Base-by-base conservation (phyloP, 2,329 filamentous ascomycete species). In the Claviceps africana region DNA sequence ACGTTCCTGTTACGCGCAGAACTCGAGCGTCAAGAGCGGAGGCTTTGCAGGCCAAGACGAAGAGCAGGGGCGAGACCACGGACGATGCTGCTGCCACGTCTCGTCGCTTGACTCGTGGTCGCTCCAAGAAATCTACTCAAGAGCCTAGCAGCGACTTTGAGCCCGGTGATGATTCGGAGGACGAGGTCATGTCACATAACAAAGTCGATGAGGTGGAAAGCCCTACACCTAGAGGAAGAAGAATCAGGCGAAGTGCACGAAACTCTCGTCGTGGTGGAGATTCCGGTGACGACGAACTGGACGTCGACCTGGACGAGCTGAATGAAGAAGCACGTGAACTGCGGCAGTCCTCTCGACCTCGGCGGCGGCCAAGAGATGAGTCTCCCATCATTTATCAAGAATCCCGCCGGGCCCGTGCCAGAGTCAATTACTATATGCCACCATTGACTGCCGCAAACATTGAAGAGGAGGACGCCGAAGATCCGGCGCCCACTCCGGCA, bases 381-480 rank as follows among this genome's bases (percentile, higher is more conserved):
- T 76, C 79, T 19, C 70, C 76, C 53, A 74, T 86, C 58, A 67
- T 80, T 48, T 77, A 85, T 62, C 73, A 86, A 68, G 68, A 79
- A 57, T 71, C 67, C 9, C 73, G 73, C 51, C 74, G 77, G 46
- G 72, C 77, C 42, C 76, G 79, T 30, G 71, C 73, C 30, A 72
- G 80, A 51, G 85, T 93, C 31, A 87, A 95, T 65, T 97, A 97
- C 67, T 86, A 86, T 53, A 87, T 96, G 62, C 81, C 87, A 44
- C 83, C 88, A 1, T 82, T 90, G 42, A 69, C 68, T 10, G 65
- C 69, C 8, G 68, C 67, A 19, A 76, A 82, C 42, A 77, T 86
- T 1, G 88, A 95, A 58, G 85, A 84, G 51, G 82, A 88, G 48
- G 85, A 86, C 31, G 84, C 79, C 46, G 79, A 83, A 47, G 81